Conservation (phyloP, 139 green algal species). For the Deuterostichococcus epilithicus region DNA sequence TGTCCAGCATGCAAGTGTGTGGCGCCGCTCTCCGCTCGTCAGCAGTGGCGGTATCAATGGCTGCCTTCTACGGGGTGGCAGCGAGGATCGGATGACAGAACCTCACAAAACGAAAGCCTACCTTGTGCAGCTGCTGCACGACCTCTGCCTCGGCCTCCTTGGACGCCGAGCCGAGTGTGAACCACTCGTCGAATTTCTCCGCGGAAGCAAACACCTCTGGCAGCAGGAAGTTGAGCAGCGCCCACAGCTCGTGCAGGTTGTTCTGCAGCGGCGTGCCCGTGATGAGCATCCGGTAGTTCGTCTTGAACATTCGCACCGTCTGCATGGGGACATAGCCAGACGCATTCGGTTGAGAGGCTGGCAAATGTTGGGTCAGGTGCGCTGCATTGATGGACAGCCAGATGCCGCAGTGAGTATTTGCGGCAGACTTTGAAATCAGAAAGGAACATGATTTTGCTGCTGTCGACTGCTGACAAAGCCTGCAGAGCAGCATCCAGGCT, state of each 20-base stretch:
- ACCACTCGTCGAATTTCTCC: constrained; percentile 99
- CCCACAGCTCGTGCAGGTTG: constrained; percentile 99
- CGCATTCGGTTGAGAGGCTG: not conserved
- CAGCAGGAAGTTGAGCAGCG: constrained; percentile 99
- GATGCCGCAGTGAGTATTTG: no score
- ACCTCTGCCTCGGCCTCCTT: constrained; percentile 84
- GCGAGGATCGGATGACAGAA: no score
- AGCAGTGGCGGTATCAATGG: no score
- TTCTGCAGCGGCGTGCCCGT: constrained; percentile 97
- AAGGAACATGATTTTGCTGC: no score
- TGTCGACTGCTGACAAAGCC: no score
- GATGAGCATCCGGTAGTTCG: constrained; percentile 97
- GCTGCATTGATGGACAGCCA: no score
- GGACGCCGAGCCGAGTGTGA: constrained; percentile 60
- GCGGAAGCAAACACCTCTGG: constrained; percentile 71
- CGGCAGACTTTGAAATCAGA: no score
- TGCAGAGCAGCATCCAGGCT: not conserved
- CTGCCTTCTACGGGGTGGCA: no score
- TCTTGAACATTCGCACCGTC: constrained; percentile 81
- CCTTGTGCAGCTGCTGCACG: constrained; percentile 96
- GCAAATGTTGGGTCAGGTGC: not conserved
- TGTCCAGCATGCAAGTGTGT: no score
- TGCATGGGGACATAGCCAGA: constrained; percentile 24
- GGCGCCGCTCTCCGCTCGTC: no score
- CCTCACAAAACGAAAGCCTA: constrained; percentile 8